These are phyloP conservation scores for Batkoa obscura DNA, from an alignment of 371 early-diverging fungal genomes.

Conservation along the genomic window DNA sequence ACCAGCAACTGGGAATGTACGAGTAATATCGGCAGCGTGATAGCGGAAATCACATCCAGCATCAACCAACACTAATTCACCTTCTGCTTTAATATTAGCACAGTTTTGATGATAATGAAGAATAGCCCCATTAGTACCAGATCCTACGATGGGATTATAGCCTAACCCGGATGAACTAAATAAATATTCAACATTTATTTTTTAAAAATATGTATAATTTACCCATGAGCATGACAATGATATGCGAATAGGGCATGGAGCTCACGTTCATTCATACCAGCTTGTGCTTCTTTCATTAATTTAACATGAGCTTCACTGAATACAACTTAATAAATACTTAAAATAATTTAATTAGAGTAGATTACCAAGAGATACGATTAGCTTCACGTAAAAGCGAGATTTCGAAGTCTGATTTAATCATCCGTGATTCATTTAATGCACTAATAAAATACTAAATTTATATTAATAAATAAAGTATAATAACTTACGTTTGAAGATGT, in stretches of 20 bases:
- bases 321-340: slow-evolving; percentile 9
- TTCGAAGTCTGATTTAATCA: slow-evolving; percentile 30
- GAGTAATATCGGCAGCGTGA: slow-evolving; percentile 82
- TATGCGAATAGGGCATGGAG: slow-evolving; percentile 33
- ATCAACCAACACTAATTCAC: slow-evolving; percentile 63
- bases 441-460: slow-evolving; percentile 1
- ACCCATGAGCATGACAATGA: slow-evolving; percentile 25
- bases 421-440: slow-evolving; percentile 23
- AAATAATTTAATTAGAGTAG: slow-evolving; percentile 4
- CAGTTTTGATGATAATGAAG: slow-evolving; percentile 31
- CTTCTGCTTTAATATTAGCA: slow-evolving; percentile 17
- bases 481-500: not conserved
- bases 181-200: no score
- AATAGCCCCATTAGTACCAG: slow-evolving; percentile 29
- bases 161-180: slow-evolving; percentile 9
- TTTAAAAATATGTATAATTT: slow-evolving; percentile 1
- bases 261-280: slow-evolving; percentile 28
- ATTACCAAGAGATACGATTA: slow-evolving; percentile 11
- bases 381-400: slow-evolving; percentile 19
- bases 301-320: slow-evolving; percentile 27
- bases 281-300: slow-evolving; percentile 19
- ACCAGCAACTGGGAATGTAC: slow-evolving; percentile 71
- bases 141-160: slow-evolving; percentile 38
- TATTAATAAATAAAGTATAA: not conserved
- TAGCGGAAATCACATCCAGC: slow-evolving; percentile 64